Percentiles rank a stretch among this genome's conserved stretches.
Evolutionary conservation across 352 stramenopile genomes (phyloP).

Genomic region (Phytophthora aleatoria): DNA sequence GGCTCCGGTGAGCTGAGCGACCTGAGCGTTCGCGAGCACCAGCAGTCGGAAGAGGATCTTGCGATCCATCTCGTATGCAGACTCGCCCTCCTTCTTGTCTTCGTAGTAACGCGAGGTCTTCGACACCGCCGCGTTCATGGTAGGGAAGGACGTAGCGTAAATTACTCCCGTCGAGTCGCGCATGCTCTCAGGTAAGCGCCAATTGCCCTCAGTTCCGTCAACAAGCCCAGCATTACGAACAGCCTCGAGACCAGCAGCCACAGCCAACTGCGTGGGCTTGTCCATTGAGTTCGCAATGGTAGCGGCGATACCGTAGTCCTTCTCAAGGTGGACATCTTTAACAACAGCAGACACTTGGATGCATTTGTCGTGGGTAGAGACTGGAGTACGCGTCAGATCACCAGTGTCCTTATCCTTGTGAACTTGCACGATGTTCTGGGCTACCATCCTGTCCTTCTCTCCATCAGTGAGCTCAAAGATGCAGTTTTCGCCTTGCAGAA

Average conservation of each 20-base stretch:
- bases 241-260: conserved; percentile 95
- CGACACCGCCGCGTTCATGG: conserved; percentile 92
- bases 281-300: conserved; percentile 96
- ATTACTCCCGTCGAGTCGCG: conserved; percentile 92
- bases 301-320: conserved; percentile 87
- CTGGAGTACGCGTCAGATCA: conserved; percentile 38
- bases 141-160: conserved; percentile 96
- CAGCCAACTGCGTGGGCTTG: conserved; percentile 91
- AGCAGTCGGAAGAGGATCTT: conserved; percentile 98
- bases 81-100: conserved; percentile 9
- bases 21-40: conserved; percentile 95
- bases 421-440: conserved; percentile 91
- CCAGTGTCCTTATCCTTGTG: conserved; percentile 47
- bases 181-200: conserved; percentile 89
- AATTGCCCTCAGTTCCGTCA: conserved; percentile 48
- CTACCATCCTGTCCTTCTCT: conserved; percentile 87
- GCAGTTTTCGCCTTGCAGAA: conserved; percentile 93
- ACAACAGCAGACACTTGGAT: conserved; percentile 92
- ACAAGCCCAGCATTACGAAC: conserved; percentile 92
- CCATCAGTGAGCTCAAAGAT: conserved; percentile 70
- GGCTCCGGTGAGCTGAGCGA: conserved; percentile 95
- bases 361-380: conserved; percentile 54
- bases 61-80: conserved; percentile 92
- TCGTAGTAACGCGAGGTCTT: conserved; percentile 89
- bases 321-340: conserved; percentile 66